phyloP scores from a whole-genome alignment of 2,329 filamentous ascomycete genomes.

The Diaporthe citriasiana region DNA sequence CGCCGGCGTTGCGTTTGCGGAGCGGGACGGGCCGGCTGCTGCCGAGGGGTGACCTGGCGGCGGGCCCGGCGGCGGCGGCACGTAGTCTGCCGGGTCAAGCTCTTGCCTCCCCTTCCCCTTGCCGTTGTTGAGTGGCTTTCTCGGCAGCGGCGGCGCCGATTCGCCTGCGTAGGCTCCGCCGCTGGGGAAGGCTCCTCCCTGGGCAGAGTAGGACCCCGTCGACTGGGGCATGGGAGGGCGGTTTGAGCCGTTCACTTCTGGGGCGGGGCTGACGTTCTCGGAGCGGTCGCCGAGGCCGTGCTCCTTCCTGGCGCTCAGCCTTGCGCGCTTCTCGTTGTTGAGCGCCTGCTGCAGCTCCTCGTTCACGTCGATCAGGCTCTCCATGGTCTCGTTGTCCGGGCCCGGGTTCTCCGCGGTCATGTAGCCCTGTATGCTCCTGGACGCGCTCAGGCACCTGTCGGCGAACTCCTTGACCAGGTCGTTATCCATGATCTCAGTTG shows the following conservation, averaged over 20 bases:
- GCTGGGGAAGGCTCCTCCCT: conserved; percentile 12
- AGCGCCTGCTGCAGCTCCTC: conserved; percentile 88
- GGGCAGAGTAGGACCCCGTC: conserved; percentile 33
- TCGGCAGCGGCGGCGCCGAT: conserved; percentile 34
- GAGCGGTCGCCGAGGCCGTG: conserved; percentile 57
- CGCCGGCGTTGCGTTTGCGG: conserved; percentile 39
- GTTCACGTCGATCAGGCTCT: conserved; percentile 93
- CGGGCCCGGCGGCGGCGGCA: conserved; percentile 35
- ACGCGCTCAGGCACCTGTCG: conserved; percentile 85
- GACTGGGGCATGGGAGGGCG: conserved; percentile 34
- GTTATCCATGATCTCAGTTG: conserved; percentile 80
- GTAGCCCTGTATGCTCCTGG: conserved; percentile 86
- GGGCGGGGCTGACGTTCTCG: conserved; percentile 48
- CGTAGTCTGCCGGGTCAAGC: conserved; percentile 32
- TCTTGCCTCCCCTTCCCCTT: conserved; percentile 49
- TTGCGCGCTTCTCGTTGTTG: conserved; percentile 86
- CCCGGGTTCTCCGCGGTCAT: conserved; percentile 83
- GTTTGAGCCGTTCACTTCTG: conserved; percentile 45
- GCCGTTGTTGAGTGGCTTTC: conserved; percentile 39
- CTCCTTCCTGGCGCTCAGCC: conserved; percentile 74
- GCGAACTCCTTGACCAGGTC: conserved; percentile 95
- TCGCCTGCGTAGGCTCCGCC: conserved; percentile 13
- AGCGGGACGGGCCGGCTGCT: conserved; percentile 17
- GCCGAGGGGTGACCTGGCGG: conserved; percentile 18
- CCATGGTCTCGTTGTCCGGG: conserved; percentile 94